Evolutionary conservation across 177 flowering plant genomes (phyloP).

Genomic region (Vitis hybrid): DNA sequence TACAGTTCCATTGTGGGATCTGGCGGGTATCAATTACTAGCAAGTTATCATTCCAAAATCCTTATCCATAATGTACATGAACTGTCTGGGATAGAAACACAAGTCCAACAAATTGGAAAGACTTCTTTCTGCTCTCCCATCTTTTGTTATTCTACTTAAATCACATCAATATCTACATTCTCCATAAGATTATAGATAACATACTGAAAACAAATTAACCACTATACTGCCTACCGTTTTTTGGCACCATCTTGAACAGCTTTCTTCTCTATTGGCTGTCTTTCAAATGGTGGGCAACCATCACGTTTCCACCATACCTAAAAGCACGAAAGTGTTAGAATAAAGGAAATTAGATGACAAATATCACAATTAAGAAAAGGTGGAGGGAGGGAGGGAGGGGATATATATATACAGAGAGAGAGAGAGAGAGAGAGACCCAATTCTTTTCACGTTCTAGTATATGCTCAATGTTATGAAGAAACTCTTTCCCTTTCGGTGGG

Average conservation of each 20-base stretch:
- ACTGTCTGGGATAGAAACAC: neutral
- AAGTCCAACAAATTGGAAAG: neutral
- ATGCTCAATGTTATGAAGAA: conserved; percentile 84
- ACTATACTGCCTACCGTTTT: conserved; percentile 58
- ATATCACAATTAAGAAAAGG: neutral
- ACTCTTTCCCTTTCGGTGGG: conserved; percentile 92
- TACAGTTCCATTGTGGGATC: no score
- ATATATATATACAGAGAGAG: neutral
- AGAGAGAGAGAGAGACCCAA: conserved; percentile 53
- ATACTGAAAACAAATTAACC: neutral
- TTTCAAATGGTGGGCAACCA: conserved; percentile 94
- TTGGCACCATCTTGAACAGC: conserved; percentile 56
- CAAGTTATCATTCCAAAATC: neutral
- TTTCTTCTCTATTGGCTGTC: conserved; percentile 69
- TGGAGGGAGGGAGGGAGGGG: neutral
- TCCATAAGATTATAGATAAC: neutral
- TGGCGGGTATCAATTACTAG: no score
- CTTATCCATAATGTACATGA: neutral
- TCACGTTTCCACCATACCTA: conserved; percentile 99
- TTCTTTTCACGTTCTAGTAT: conserved; percentile 91
- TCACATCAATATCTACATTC: neutral
- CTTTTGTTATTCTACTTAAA: neutral
- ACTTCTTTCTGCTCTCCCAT: neutral
- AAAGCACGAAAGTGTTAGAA: neutral
- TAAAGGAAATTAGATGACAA: conserved; percentile 1